Conservation (phyloP, 1,284 basidiomycete species). For the Apiotrichum gracile region DNA sequence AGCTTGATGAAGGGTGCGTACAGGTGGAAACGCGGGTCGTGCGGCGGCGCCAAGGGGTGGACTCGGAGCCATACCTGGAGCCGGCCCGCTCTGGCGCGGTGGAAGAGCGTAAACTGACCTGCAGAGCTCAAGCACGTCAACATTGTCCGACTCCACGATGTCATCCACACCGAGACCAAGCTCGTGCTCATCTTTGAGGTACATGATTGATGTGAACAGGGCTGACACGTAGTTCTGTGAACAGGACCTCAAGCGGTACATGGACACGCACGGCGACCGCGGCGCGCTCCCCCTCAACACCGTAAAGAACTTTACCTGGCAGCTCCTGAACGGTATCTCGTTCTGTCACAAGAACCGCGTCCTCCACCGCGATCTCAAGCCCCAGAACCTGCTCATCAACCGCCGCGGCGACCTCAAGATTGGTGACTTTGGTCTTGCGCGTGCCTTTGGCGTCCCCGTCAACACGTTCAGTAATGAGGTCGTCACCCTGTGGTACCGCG, state of each 20-base stretch:
- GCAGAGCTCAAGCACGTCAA: slow-evolving; percentile 87
- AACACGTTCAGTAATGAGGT: slow-evolving; percentile 98
- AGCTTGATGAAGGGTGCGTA: slow-evolving; percentile 70
- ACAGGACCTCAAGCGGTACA: slow-evolving; percentile 86
- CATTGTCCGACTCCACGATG: slow-evolving; percentile 90
- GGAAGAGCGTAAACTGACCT: not conserved
- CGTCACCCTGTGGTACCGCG: slow-evolving; percentile 97
- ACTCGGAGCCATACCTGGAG: not conserved
- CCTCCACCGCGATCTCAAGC: slow-evolving; percentile 93
- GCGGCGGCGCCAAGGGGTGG: not conserved
- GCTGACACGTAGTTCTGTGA: slow-evolving; percentile 37
- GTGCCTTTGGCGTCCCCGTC: slow-evolving; percentile 96
- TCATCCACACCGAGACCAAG: slow-evolving; percentile 94
- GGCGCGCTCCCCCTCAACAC: slow-evolving; percentile 64
- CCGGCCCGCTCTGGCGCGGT: not conserved
- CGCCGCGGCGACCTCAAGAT: slow-evolving; percentile 84
- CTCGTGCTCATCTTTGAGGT: slow-evolving; percentile 92
- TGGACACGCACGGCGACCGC: slow-evolving; percentile 75
- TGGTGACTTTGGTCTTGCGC: slow-evolving; percentile 89
- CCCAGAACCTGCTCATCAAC: slow-evolving; percentile 94
- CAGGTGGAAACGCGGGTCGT: not conserved
- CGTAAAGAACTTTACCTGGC: slow-evolving; percentile 59
- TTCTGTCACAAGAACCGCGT: slow-evolving; percentile 97
- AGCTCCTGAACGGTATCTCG: slow-evolving; percentile 60
- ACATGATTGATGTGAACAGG: slow-evolving; percentile 40